A percentile compares a stretch with the other conserved stretches of the same genome.
phyloP scores from a whole-genome alignment of 352 stramenopile genomes.

The Globisporangium uncinulatum region DNA sequence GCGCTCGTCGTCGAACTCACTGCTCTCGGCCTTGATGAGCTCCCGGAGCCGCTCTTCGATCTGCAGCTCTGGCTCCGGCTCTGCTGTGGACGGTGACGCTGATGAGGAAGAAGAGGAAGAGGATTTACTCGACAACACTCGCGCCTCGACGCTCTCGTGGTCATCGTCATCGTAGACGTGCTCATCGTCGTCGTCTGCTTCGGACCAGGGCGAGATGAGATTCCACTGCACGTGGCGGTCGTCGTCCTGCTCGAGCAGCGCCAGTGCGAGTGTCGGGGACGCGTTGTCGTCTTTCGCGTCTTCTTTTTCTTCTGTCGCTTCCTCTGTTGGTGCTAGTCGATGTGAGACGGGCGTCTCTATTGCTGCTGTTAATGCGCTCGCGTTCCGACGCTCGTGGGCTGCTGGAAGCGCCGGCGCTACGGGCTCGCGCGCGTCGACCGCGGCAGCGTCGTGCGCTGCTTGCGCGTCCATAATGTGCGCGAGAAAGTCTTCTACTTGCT shows the following conservation, averaged over 20 bases:
- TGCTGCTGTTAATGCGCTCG: not conserved
- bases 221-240: conserved; percentile 19
- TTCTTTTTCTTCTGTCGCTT: not conserved
- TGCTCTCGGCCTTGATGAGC: conserved; percentile 5
- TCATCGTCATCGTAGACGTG: not conserved
- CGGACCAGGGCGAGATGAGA: conserved; percentile 54
- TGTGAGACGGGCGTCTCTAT: too few species aligned
- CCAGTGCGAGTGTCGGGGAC: not conserved
- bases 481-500: conserved; percentile 14
- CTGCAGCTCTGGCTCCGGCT: conserved; percentile 1
- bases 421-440: not conserved
- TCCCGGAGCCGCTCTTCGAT: conserved; percentile 12
- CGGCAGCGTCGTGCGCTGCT: conserved; percentile 4
- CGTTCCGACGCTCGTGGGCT: not conserved
- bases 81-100: not conserved
- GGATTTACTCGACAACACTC: not conserved
- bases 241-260: not conserved
- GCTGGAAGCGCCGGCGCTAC: too few species aligned
- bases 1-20: not conserved
- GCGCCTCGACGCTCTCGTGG: not conserved
- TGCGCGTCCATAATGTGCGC: conserved; percentile 13
- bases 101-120: too few species aligned
- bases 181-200: conserved; percentile 8
- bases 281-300: not conserved
- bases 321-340: not conserved